These are phyloP conservation scores for Rubus idaeus DNA, from an alignment of 306 rosid genomes.

Conservation along the genomic window DNA sequence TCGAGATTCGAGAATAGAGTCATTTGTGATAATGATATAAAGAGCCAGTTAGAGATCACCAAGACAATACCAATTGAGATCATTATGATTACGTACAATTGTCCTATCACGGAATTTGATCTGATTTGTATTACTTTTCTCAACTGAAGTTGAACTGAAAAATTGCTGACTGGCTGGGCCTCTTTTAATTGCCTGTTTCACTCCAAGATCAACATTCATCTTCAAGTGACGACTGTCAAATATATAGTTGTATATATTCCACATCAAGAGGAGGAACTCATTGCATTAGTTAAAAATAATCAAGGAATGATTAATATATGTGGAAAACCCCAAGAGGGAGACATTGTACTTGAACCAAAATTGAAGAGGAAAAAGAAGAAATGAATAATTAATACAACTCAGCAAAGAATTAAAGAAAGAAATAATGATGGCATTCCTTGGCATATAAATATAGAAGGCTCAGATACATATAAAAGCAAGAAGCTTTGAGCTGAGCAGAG, in stretches of 20 bases:
- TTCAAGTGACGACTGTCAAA: not conserved
- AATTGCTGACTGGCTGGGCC: not conserved
- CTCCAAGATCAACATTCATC: not conserved
- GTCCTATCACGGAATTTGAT: too few relatives aligned
- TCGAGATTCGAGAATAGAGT: not conserved
- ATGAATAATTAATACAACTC: slow-evolving; percentile 7
- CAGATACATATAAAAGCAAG: slow-evolving; percentile 17
- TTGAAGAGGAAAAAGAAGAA: not conserved
- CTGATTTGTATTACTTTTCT: not conserved
- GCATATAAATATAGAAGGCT: not conserved
- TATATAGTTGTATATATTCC: not conserved
- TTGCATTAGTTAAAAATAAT: not conserved
- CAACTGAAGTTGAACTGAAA: not conserved
- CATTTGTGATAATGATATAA: not conserved
- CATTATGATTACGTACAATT: too few relatives aligned
- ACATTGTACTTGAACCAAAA: slow-evolving; percentile 12
- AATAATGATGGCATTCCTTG: slow-evolving; percentile 3
- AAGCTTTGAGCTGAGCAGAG: slow-evolving; percentile 36
- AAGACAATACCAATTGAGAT: not conserved
- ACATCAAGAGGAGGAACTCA: not conserved
- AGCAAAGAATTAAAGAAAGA: slow-evolving; percentile 14
- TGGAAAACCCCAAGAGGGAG: not conserved
- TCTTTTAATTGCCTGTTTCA: not conserved
- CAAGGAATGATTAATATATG: not conserved
- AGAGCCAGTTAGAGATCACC: too few relatives aligned